Evolutionary conservation across 1,139 yeast genomes (phyloP).

Genomic region (Lizanozyma gosingica): DNA sequence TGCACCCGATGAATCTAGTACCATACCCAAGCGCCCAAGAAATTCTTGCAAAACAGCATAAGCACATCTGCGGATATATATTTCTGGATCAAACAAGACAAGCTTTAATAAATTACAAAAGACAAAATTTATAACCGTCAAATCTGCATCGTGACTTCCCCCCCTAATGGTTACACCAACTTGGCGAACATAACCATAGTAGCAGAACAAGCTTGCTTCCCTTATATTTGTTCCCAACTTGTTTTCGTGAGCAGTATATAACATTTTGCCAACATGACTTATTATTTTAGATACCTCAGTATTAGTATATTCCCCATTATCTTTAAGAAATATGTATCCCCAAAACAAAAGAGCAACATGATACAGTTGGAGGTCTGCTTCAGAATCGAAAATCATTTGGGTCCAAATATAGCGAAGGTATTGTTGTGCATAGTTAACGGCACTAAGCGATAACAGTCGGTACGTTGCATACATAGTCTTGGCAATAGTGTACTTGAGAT

Average conservation of each 20-base stretch:
- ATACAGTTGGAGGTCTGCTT: background rate
- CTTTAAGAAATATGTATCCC: background rate
- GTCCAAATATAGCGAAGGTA: background rate
- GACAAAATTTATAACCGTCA: background rate
- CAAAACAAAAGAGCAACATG: background rate
- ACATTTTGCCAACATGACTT: background rate
- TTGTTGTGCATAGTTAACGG: slow-evolving; percentile 29
- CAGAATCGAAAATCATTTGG: background rate
- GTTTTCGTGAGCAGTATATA: background rate
- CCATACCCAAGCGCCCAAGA: background rate
- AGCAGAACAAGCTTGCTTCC: background rate
- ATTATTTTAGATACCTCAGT: too few species aligned
- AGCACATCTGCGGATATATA: background rate
- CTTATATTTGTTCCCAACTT: background rate
- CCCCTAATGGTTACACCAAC: background rate
- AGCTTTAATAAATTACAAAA: background rate
- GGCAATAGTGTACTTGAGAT: slow-evolving; percentile 28
- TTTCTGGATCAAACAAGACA: background rate
- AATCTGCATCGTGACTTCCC: background rate
- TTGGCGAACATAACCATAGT: background rate
- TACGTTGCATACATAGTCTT: slow-evolving; percentile 23
- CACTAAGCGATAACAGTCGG: slow-evolving; percentile 12
- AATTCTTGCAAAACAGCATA: background rate
- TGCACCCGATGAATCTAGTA: background rate
- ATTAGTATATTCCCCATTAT: background rate